Conservation (phyloP, 163 green algal genomes). For the Scenedesmus sp. region DNA sequence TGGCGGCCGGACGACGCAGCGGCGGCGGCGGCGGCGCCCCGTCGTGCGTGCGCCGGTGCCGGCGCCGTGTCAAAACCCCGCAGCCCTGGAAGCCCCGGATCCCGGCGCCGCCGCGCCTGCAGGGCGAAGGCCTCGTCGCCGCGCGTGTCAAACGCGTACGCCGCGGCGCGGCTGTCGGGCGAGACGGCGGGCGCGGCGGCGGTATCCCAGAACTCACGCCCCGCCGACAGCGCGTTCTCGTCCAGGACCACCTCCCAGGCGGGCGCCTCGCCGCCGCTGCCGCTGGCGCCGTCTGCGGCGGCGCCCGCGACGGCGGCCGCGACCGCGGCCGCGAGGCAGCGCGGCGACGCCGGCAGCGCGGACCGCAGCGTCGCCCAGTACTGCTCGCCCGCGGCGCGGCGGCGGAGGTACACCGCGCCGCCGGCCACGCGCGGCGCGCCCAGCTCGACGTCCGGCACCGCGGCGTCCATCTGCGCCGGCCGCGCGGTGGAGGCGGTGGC, state of each 20-base stretch:
- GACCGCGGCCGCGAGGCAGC: too few relatives aligned
- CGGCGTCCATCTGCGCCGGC: conserved; percentile 12
- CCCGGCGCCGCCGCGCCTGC: neutral
- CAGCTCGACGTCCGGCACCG: conserved; percentile 3
- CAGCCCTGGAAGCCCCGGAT: too few relatives aligned
- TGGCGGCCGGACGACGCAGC: neutral
- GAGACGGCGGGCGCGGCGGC: neutral
- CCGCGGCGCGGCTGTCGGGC: conserved; percentile 8
- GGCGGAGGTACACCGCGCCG: conserved; percentile 4
- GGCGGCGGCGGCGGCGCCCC: neutral
- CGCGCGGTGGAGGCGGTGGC: too few relatives aligned
- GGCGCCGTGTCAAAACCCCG: too few relatives aligned
- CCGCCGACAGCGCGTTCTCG: conserved; percentile 13
- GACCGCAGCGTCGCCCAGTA: conserved; percentile 32
- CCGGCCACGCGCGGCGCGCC: neutral
- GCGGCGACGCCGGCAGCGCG: conserved; percentile 21
- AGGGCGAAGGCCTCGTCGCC: conserved; percentile 30
- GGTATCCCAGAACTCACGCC: conserved; percentile 15
- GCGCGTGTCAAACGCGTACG: conserved; percentile 10
- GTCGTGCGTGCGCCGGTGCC: too few relatives aligned
- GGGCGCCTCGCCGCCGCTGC: neutral
- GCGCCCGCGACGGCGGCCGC: too few relatives aligned
- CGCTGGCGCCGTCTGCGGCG: neutral
- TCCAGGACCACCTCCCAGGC: conserved; percentile 13
- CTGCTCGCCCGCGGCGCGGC: conserved; percentile 29